These are phyloP conservation scores for Phellopilus nigrolimitatus DNA, from an alignment of 1,284 basidiomycete species.

Conservation along the genomic window DNA sequence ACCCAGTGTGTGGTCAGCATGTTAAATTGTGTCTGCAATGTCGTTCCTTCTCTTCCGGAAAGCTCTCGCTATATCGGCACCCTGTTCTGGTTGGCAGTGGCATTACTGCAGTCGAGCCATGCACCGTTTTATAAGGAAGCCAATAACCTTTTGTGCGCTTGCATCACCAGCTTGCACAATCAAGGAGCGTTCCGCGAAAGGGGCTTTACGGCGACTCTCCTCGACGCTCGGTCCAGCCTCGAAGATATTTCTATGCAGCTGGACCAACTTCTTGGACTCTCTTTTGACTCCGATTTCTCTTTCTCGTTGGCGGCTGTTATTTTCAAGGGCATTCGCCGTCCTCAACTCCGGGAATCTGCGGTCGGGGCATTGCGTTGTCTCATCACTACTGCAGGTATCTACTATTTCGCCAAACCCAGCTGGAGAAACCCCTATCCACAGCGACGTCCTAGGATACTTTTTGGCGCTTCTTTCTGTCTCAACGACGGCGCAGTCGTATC, in stretches of 20 bases:
- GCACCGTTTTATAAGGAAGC: slow-evolving; percentile 72
- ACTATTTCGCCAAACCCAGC: slow-evolving; percentile 39
- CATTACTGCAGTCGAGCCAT: slow-evolving; percentile 73
- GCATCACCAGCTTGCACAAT: slow-evolving; percentile 62
- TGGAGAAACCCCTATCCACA: slow-evolving; percentile 39
- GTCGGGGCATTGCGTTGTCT: slow-evolving; percentile 53
- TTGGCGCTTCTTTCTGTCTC: slow-evolving; percentile 72
- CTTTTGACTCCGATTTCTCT: slow-evolving; percentile 76
- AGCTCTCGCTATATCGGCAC: slow-evolving; percentile 70
- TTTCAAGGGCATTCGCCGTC: slow-evolving; percentile 80
- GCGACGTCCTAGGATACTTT: slow-evolving; percentile 76
- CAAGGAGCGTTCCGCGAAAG: slow-evolving; percentile 52
- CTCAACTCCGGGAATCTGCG: slow-evolving; percentile 55
- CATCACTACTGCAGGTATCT: slow-evolving; percentile 50
- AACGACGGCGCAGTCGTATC: slow-evolving; percentile 51
- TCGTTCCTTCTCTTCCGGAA: slow-evolving; percentile 64
- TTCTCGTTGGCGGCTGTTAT: slow-evolving; percentile 79
- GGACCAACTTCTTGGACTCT: slow-evolving; percentile 69
- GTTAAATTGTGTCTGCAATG: slow-evolving; percentile 77
- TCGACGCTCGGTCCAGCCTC: slow-evolving; percentile 61
- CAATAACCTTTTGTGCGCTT: slow-evolving; percentile 56
- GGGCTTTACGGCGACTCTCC: slow-evolving; percentile 53
- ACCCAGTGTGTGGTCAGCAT: slow-evolving; percentile 79
- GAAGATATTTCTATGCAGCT: slow-evolving; percentile 71
- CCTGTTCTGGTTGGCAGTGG: slow-evolving; percentile 84